A percentile compares a stretch with the other conserved stretches of the same genome.
phyloP scores from a whole-genome alignment of 768 basidiomycete genomes.

The Rhodotorula toruloides region DNA sequence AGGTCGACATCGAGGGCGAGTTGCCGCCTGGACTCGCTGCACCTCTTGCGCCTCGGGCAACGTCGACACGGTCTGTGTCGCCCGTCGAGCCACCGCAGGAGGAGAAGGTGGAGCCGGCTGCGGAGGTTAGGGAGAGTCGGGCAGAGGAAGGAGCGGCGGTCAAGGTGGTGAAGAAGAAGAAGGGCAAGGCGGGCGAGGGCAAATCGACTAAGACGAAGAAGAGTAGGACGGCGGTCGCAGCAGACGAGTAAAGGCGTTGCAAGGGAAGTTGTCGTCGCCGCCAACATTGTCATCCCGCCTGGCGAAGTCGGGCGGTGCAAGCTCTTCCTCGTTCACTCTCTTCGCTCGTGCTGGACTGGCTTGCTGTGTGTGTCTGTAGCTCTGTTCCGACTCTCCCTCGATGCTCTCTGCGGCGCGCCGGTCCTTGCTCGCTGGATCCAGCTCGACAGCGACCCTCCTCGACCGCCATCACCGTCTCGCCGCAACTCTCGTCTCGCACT shows the following conservation, averaged over 20 bases:
- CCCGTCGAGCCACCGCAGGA: neutral
- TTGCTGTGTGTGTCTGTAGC: neutral
- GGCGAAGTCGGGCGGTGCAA: neutral
- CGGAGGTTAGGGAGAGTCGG: neutral
- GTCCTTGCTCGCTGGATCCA: neutral
- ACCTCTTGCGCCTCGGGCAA: neutral
- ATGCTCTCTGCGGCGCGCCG: conserved; percentile 24
- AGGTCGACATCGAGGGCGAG: conserved; percentile 74
- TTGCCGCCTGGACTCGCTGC: conserved; percentile 56
- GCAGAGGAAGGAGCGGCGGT: conserved; percentile 19
- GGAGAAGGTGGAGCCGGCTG: neutral
- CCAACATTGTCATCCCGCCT: neutral
- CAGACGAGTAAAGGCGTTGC: neutral
- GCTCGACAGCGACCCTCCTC: neutral
- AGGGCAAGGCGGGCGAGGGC: conserved; percentile 2
- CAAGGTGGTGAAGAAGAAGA: conserved; percentile 39
- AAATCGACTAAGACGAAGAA: conserved; percentile 8
- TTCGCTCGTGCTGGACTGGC: neutral
- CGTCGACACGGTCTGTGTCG: neutral
- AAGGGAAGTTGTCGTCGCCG: neutral
- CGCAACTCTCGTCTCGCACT: no score
- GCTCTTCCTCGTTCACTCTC: no score
- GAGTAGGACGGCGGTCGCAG: neutral
- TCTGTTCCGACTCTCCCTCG: no score
- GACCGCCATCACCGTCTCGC: neutral